Conservation (phyloP, 495 filamentous ascomycete genomes). For the Penicillium parvum region DNA sequence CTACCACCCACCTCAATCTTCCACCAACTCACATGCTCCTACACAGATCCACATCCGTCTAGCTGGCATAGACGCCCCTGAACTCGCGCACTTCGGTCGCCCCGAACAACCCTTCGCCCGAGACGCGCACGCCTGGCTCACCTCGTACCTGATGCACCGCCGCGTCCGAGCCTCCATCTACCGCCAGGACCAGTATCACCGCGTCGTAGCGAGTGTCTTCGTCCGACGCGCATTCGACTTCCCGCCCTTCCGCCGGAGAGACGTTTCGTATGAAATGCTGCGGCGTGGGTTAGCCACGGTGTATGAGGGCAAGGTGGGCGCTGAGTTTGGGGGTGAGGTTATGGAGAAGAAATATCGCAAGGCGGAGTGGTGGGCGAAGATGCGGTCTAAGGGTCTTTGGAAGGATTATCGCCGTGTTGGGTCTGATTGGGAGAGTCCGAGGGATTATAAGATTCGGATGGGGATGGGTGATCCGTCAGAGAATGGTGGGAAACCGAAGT, state of each 20-base stretch:
- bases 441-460: slow-evolving; percentile 77
- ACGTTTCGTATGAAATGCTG: slow-evolving; percentile 89
- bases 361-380: slow-evolving; percentile 69
- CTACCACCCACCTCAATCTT: background rate
- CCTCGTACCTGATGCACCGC: slow-evolving; percentile 62
- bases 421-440: slow-evolving; percentile 63
- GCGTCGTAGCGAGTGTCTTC: slow-evolving; percentile 80
- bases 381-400: slow-evolving; percentile 75
- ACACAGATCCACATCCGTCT: slow-evolving; percentile 71
- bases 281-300: slow-evolving; percentile 77
- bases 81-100: slow-evolving; percentile 85
- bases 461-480: slow-evolving; percentile 34
- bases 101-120: slow-evolving; percentile 77
- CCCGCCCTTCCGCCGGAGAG: slow-evolving; percentile 55
- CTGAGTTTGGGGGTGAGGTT: slow-evolving; percentile 74
- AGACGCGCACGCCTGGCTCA: slow-evolving; percentile 78
- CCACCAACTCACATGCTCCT: background rate
- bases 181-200: slow-evolving; percentile 83
- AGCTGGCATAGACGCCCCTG: slow-evolving; percentile 89
- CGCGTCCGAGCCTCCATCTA: slow-evolving; percentile 77
- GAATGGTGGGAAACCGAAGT: slow-evolving; percentile 32
- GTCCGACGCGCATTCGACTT: slow-evolving; percentile 60
- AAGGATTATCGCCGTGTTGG: slow-evolving; percentile 42
- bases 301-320: slow-evolving; percentile 84
- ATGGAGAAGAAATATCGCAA: slow-evolving; percentile 60